Conservation (phyloP, 129 eudicot genomes). For the Scalesia atractyloides region DNA sequence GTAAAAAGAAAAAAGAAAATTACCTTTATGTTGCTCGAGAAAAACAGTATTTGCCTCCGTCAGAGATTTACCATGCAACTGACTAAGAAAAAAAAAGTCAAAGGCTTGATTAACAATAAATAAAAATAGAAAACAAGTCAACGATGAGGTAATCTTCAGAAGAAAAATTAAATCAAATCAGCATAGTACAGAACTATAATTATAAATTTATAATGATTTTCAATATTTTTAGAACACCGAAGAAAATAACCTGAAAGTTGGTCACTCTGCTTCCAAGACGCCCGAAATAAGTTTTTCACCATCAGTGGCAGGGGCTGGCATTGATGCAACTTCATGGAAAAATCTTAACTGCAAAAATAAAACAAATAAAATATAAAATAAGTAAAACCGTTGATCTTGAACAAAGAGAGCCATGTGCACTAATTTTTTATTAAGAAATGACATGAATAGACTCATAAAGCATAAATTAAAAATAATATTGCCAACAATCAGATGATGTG, state of each 20-base stretch:
- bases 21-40: slow-evolving; percentile 77
- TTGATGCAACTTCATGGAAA: slow-evolving; percentile 72
- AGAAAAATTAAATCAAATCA: not conserved
- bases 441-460: not conserved
- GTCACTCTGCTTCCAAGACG: slow-evolving; percentile 85
- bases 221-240: not conserved
- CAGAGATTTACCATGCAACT: slow-evolving; percentile 70
- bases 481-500: not conserved
- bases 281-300: slow-evolving; percentile 70
- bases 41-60: slow-evolving; percentile 64
- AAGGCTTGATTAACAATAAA: not conserved
- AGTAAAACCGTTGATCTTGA: slow-evolving; percentile 1
- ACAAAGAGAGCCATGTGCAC: not conserved
- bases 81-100: slow-evolving; percentile 47
- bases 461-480: not conserved
- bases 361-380: not conserved
- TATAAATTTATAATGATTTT: too few species aligned
- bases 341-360: slow-evolving; percentile 58
- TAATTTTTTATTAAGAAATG: slow-evolving; percentile 1
- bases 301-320: slow-evolving; percentile 75
- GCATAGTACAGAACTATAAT: not conserved
- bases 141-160: not conserved
- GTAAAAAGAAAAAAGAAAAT: not conserved
- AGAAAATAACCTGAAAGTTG: slow-evolving; percentile 57
- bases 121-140: not conserved